Evolutionary conservation across 2,329 filamentous ascomycete species (phyloP).

Genomic region (Fusarium falciforme): DNA sequence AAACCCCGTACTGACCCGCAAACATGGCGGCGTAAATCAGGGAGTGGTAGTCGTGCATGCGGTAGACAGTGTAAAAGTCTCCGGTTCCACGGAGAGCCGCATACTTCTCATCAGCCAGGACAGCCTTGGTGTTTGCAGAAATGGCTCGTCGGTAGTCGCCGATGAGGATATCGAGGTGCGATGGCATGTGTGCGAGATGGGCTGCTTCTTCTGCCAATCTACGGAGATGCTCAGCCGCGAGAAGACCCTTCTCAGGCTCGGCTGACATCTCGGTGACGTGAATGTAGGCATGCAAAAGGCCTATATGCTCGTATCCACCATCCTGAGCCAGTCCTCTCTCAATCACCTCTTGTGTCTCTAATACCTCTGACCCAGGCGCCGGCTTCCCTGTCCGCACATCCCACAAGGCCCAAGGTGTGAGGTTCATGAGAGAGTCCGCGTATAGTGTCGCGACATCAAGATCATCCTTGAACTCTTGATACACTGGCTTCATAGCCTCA

Average conservation of each 20-base stretch:
- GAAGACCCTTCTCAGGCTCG: constrained; percentile 68
- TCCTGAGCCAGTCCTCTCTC: constrained; percentile 60
- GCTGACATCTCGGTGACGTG: constrained; percentile 82
- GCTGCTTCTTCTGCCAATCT: constrained; percentile 74
- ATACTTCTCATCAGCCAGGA: constrained; percentile 73
- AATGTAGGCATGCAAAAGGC: constrained; percentile 80
- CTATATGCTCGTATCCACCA: constrained; percentile 67
- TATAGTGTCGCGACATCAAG: constrained; percentile 47
- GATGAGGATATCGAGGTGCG: constrained; percentile 77
- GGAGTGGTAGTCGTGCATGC: constrained; percentile 78
- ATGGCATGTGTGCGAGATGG: constrained; percentile 79
- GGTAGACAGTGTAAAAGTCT: constrained; percentile 80
- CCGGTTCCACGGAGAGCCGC: constrained; percentile 64
- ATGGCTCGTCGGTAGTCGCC: constrained; percentile 76
- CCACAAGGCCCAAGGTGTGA: constrained; percentile 57
- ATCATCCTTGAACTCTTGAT: constrained; percentile 50
- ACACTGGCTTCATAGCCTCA: constrained; percentile 49
- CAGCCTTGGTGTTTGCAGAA: constrained; percentile 68
- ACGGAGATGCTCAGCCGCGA: constrained; percentile 70
- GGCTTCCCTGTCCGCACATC: constrained; percentile 48
- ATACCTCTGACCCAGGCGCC: constrained; percentile 47
- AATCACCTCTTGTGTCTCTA: constrained; percentile 50
- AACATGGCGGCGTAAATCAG: constrained; percentile 82
- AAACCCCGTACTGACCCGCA: constrained; percentile 70
- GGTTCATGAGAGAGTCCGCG: constrained; percentile 56